Evolutionary conservation across 208 protist genomes (phyloP).

Genomic region (Jaenimonas drosophilae): DNA sequence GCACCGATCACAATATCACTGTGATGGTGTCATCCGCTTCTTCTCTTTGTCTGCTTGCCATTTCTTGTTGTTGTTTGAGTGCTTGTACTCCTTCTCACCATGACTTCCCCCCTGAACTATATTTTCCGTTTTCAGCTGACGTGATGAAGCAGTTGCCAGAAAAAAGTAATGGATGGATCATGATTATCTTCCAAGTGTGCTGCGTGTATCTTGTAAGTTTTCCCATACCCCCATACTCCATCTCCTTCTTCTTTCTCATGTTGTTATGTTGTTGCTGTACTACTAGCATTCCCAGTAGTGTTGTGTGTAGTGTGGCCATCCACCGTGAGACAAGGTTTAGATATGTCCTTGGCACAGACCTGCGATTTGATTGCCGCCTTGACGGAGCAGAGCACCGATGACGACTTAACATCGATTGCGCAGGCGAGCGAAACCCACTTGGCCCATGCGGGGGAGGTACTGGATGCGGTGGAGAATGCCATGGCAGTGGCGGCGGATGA

Average conservation of each 20-base stretch:
- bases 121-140: no score
- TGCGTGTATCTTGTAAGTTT: no score
- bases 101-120: no score
- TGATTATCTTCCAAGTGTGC: no score
- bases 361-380: conserved; percentile 71
- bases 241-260: conserved; percentile 1
- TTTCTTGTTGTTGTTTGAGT: no score
- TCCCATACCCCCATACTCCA: background rate
- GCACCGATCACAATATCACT: background rate
- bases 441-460: conserved; percentile 40
- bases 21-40: background rate
- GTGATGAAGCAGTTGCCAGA: no score
- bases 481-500: conserved; percentile 32
- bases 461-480: conserved; percentile 69
- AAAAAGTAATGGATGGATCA: no score
- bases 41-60: background rate
- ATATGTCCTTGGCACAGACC: conserved; percentile 46
- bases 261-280: conserved; percentile 1
- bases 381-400: conserved; percentile 30
- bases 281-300: background rate
- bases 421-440: conserved; percentile 56
- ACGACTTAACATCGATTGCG: conserved; percentile 33
- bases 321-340: conserved; percentile 5
- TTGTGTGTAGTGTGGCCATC: background rate
- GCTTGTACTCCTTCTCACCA: no score